phyloP scores from a whole-genome alignment of 768 basidiomycete species.

The Psilocybe sp. region DNA sequence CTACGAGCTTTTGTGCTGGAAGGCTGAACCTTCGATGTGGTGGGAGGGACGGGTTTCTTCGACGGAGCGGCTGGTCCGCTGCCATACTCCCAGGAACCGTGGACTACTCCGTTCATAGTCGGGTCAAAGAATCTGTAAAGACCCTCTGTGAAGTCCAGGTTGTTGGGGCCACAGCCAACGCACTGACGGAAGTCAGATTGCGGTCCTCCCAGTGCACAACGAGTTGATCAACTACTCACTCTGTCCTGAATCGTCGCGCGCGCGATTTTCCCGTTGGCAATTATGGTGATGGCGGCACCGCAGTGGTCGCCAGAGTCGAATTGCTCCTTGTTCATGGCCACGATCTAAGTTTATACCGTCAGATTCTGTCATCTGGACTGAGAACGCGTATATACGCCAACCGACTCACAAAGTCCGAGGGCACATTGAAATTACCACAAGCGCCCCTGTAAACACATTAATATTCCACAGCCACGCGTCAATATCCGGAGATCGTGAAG shows the following conservation, averaged over 20 bases:
- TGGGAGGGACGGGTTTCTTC: constrained; percentile 19
- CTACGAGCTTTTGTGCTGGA: constrained; percentile 13
- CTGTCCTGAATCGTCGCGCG: constrained; percentile 43
- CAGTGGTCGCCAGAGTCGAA: constrained; percentile 40
- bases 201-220: no score
- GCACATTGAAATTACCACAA: constrained; percentile 29
- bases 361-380: neutral
- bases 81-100: constrained; percentile 39
- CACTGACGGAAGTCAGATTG: no score
- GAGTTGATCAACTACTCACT: constrained; percentile 23
- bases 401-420: constrained; percentile 28
- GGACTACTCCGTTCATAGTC: constrained; percentile 29
- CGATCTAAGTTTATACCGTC: constrained; percentile 29
- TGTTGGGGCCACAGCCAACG: constrained; percentile 31
- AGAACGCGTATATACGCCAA: neutral
- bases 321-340: constrained; percentile 41
- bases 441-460: constrained; percentile 33
- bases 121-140: constrained; percentile 43
- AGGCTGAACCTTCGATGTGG: constrained; percentile 13
- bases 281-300: constrained; percentile 42
- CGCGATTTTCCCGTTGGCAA: constrained; percentile 30
- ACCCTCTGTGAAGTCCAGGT: constrained; percentile 43
- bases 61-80: constrained; percentile 17
- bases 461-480: neutral
- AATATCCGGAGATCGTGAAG: neutral